A percentile compares a stretch with the other conserved stretches of the same genome.
Evolutionary conservation across 257 asterid genomes (phyloP).

Genomic region (Solanum virginianum): DNA sequence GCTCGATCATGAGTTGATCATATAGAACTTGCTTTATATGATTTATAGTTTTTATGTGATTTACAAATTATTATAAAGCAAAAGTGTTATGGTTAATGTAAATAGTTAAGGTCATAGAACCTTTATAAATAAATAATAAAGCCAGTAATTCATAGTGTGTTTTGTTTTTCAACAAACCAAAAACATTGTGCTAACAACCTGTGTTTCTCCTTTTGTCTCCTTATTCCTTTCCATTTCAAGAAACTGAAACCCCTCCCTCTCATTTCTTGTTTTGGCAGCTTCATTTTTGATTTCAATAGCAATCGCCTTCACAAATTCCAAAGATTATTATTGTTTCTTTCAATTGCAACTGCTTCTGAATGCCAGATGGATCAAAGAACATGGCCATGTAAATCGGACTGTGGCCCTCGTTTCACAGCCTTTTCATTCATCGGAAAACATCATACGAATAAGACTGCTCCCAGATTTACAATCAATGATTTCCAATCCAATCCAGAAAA

Average conservation of each 20-base stretch:
- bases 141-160: no score
- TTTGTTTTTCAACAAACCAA: not conserved
- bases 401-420: conserved; percentile 20
- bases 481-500: not conserved
- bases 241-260: not conserved
- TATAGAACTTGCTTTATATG: no score
- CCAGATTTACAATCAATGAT: not conserved
- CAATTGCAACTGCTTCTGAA: not conserved
- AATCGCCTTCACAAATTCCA: not conserved
- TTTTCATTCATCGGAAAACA: conserved; percentile 15
- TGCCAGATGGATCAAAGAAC: conserved; percentile 25
- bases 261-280: not conserved
- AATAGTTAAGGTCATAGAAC: no score
- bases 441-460: conserved; percentile 11
- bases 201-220: not conserved
- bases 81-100: no score
- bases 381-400: conserved; percentile 32
- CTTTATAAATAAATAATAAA: no score
- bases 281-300: not conserved
- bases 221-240: not conserved
- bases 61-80: no score
- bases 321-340: not conserved
- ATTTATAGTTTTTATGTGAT: no score
- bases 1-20: no score
- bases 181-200: not conserved